Evolutionary conservation across 164 flowering plant genomes (phyloP), one percentile per base, ranked within the genome.

Genomic region (Tetrastigma voinierianum): DNA sequence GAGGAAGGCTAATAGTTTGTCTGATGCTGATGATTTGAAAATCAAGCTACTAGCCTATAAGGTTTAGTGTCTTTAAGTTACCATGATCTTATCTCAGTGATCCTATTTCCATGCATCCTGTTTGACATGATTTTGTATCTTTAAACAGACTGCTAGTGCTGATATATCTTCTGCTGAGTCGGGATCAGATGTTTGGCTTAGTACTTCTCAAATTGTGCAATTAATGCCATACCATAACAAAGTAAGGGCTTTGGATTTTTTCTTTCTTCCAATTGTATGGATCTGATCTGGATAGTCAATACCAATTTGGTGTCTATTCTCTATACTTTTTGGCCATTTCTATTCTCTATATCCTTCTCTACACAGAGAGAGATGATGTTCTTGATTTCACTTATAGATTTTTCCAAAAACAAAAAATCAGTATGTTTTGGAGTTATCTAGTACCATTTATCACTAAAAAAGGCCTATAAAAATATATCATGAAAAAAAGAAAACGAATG

Each of bases 21-120:
- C 80, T 71, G 87, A 80, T 67, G 68, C 54, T 18, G 87, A 86
- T 47, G 78, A 86, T 70, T 19, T 76, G 16, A 81, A 77, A 72
- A 60, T 76, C 40, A 82, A 80, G 59, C 72, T 77, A 57, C 64
- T 62, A 63, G 49, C 77, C 43, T 66, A 78, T 23, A 80, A 84
- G 87, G 88, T 89, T 64, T 64, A 15, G 45, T 69, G 24, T 53
- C 51, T 32, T 57, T 49, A 19, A 59, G 15, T 52, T 3, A 46
- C 25, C 12, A 40, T 51, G 40, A 20, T 14, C 7, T 15, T 23
- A 19, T 23, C n/a, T 63, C 25, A 6, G 12, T 24, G 21, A 46
- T 25, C 18, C 11, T 17, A 9, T 9, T n/a, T 6, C 55, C 23
- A n/a, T 54, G 53, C 17, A 46, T 59, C 17, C 16, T 55, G 48